A percentile compares a stretch with the other conserved stretches of the same genome.
Evolutionary conservation across 1,139 yeast genomes (phyloP).

Genomic region (Kurtzmaniella quercitrusa): DNA sequence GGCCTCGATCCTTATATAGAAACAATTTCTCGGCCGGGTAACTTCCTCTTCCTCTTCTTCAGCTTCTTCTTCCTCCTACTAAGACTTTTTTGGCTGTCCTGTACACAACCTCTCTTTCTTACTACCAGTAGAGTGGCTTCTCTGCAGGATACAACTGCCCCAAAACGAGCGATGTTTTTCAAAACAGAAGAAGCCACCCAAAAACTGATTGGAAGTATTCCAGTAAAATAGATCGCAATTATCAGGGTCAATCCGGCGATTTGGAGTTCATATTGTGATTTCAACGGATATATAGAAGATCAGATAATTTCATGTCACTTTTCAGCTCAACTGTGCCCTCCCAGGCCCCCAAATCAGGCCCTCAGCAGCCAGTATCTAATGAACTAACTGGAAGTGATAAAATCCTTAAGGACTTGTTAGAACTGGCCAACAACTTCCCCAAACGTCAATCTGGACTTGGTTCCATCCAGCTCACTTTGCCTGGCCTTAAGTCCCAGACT

Average conservation of each 20-base stretch:
- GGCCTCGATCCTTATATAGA: constrained; percentile 3
- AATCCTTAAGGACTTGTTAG: constrained; percentile 59
- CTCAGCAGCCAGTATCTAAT: neutral
- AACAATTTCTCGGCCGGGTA: constrained; percentile 5
- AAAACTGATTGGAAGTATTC: neutral
- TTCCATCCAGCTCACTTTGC: constrained; percentile 67
- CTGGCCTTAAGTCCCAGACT: constrained; percentile 73
- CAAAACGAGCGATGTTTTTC: neutral
- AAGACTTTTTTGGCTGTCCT: too few species aligned
- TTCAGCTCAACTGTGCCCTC: neutral
- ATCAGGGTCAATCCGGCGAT: neutral
- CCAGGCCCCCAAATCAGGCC: neutral
- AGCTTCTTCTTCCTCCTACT: too few species aligned
- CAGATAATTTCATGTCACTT: neutral
- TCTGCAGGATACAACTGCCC: neutral
- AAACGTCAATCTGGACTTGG: constrained; percentile 62
- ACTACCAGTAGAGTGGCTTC: too few species aligned
- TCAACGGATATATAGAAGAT: neutral
- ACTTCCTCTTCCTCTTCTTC: too few species aligned
- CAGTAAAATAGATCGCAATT: too few species aligned
- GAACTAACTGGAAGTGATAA: constrained; percentile 7
- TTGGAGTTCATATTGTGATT: neutral
- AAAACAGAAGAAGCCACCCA: neutral
- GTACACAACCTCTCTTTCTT: too few species aligned
- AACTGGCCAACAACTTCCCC: constrained; percentile 69